Conservation (phyloP, 1,284 basidiomycete genomes). For the Ustilago hordei region DNA sequence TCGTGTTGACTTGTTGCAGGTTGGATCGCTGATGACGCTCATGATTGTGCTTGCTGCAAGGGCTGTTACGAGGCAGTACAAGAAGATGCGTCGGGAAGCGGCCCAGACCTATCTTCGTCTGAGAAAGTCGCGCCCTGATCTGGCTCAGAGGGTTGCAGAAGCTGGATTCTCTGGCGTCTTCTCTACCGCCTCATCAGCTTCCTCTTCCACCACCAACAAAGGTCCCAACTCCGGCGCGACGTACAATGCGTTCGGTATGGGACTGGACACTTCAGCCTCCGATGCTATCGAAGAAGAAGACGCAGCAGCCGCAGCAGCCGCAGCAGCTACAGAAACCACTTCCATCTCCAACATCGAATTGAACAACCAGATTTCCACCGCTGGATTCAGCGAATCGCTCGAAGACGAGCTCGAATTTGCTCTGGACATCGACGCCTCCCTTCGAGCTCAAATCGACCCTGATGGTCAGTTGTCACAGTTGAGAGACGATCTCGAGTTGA, state of each 20-base stretch:
- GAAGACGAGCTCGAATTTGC: conserved; percentile 50
- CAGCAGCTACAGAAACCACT: conserved; percentile 7
- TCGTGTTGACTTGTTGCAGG: conserved; percentile 41
- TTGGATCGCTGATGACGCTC: conserved; percentile 43
- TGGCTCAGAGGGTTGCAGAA: conserved; percentile 21
- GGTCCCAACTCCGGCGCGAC: conserved; percentile 19
- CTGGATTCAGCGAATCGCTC: conserved; percentile 23
- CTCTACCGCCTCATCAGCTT: conserved; percentile 9
- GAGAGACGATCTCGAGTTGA: conserved; percentile 48
- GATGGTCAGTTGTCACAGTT: conserved; percentile 29
- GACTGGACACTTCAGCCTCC: conserved; percentile 27
- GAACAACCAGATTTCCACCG: conserved; percentile 25
- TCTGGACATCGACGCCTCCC: conserved; percentile 28
- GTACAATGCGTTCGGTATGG: conserved; percentile 32
- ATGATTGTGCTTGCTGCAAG: conserved; percentile 48
- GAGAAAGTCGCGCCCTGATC: conserved; percentile 23
- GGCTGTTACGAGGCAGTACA: conserved; percentile 40
- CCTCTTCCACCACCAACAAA: conserved; percentile 4
- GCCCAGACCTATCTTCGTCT: conserved; percentile 32
- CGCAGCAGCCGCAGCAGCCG: conserved; percentile 10
- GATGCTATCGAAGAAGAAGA: conserved; percentile 37
- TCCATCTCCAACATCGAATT: conserved; percentile 2
- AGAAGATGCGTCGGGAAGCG: conserved; percentile 38
- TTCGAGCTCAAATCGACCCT: conserved; percentile 44
- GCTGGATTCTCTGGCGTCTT: conserved; percentile 18